These are phyloP conservation scores for Laburnicola sp. DNA, from an alignment of 2,329 filamentous ascomycete species.

Conservation along the genomic window DNA sequence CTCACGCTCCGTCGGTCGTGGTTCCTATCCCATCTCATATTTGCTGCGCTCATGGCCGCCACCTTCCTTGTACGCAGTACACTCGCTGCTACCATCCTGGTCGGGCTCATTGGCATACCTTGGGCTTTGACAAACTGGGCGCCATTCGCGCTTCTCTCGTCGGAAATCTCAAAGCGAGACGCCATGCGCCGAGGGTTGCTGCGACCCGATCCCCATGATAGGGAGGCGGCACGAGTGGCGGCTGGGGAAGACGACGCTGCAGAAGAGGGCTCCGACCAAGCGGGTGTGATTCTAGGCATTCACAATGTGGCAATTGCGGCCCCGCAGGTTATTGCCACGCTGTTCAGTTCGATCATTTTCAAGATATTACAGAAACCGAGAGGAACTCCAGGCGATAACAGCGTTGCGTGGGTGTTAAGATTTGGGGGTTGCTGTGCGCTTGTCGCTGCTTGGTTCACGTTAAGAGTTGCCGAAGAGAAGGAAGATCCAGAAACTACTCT, in stretches of 20 bases:
- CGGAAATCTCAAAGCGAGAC: conserved; percentile 57
- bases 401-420: conserved; percentile 82
- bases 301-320: conserved; percentile 94
- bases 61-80: no score
- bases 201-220: conserved; percentile 41
- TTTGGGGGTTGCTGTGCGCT: conserved; percentile 81
- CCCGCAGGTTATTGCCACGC: conserved; percentile 86
- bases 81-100: no score
- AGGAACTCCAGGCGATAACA: conserved; percentile 80
- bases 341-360: conserved; percentile 84
- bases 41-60: no score
- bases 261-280: conserved; percentile 68
- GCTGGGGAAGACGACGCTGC: conserved; percentile 57
- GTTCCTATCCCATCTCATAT: no score
- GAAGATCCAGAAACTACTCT: conserved; percentile 14
- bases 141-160: no score
- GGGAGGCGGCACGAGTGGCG: conserved; percentile 47
- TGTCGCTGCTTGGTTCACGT: conserved; percentile 73
- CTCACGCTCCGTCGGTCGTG: no score
- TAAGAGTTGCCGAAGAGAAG: conserved; percentile 66
- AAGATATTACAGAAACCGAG: conserved; percentile 83
- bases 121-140: no score
- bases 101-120: no score
- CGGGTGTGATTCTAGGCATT: conserved; percentile 88
- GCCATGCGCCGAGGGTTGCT: conserved; percentile 61